phyloP scores from a whole-genome alignment of 2,329 filamentous ascomycete genomes.

The Ustilaginoidea virens region DNA sequence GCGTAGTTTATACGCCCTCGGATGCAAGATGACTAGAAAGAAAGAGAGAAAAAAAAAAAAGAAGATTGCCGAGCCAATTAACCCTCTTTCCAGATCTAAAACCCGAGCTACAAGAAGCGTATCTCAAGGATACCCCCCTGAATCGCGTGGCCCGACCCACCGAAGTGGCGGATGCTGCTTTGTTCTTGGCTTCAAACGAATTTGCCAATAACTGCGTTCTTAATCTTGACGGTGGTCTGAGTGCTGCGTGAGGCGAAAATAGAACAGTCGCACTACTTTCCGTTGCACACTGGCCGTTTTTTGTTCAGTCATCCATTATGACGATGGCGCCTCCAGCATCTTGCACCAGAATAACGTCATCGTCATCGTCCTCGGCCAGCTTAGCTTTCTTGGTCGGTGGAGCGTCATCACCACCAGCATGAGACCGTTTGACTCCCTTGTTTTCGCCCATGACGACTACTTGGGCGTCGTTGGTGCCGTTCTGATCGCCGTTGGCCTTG shows the following conservation, averaged over 20 bases:
- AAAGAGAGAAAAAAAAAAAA: background rate
- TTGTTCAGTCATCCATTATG: conserved; percentile 44
- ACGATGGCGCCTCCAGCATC: conserved; percentile 47
- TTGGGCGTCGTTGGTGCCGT: conserved; percentile 24
- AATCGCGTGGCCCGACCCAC: conserved; percentile 49
- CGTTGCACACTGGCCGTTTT: background rate
- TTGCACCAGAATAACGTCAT: conserved; percentile 35
- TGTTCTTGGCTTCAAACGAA: conserved; percentile 61
- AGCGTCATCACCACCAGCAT: conserved; percentile 27
- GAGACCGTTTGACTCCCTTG: conserved; percentile 30
- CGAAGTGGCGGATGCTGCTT: conserved; percentile 69
- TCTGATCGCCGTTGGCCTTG: conserved; percentile 15
- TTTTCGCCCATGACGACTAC: conserved; percentile 14
- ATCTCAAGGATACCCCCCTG: conserved; percentile 40
- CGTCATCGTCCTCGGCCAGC: conserved; percentile 17
- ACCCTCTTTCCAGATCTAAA: conserved; percentile 22
- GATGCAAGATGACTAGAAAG: background rate
- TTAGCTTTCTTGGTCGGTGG: conserved; percentile 35
- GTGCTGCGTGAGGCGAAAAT: conserved; percentile 35
- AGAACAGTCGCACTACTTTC: background rate
- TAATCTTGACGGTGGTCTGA: conserved; percentile 74
- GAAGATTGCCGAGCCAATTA: conserved; percentile 19
- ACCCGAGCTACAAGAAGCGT: conserved; percentile 20
- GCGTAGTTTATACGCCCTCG: no score
- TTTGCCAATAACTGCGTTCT: conserved; percentile 82